phyloP scores from a whole-genome alignment of 306 rosid genomes.

The Dryas drummondii region DNA sequence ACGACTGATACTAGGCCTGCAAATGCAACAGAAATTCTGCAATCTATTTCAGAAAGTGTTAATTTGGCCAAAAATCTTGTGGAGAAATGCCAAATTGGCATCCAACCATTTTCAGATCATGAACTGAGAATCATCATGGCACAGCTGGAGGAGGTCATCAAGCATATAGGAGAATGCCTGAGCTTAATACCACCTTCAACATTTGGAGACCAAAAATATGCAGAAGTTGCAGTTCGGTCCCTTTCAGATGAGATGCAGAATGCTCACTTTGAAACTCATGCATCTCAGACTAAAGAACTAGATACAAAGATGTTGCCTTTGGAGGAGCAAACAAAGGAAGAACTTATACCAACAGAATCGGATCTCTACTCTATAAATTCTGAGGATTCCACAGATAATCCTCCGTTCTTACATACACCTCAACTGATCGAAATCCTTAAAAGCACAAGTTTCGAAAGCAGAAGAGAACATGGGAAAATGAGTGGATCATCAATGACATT shows the following conservation, averaged over 20 bases:
- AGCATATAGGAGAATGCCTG: constrained; percentile 36
- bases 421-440: constrained; percentile 2
- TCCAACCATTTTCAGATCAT: constrained; percentile 8
- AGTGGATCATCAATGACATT: constrained; percentile 7
- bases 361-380: constrained; percentile 42
- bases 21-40: constrained; percentile 32
- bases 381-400: constrained; percentile 26
- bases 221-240: constrained; percentile 31
- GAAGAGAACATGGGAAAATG: constrained; percentile 6
- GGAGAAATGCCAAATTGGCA: constrained; percentile 34
- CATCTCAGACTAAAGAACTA: background rate
- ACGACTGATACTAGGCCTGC: constrained; percentile 27
- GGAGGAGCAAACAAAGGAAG: constrained; percentile 21
- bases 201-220: constrained; percentile 38
- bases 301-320: constrained; percentile 11
- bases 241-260: constrained; percentile 43
- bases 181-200: constrained; percentile 34
- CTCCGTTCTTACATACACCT: constrained; percentile 9
- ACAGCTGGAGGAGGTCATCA: constrained; percentile 35
- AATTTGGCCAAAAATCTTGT: constrained; percentile 32
- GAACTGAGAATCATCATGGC: constrained; percentile 19
- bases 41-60: constrained; percentile 33
- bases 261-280: constrained; percentile 15
- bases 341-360: constrained; percentile 21
- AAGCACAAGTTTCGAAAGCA: constrained; percentile 13